phyloP scores from a whole-genome alignment of 192 early-diverging fungal species.

The Umbelopsis isabellina region DNA sequence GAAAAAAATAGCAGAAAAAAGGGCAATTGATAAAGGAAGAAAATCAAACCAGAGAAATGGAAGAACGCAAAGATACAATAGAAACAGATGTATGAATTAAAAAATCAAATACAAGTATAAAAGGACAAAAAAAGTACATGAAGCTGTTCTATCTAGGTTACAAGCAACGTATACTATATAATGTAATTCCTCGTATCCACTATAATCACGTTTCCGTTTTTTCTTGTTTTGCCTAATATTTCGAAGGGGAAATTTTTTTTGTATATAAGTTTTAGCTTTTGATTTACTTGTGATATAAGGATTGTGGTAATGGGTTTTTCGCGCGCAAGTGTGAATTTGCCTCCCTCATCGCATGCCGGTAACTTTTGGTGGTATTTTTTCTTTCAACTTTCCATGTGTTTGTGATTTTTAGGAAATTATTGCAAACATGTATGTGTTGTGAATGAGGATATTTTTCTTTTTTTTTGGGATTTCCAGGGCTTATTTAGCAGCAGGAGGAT shows the following conservation, averaged over 20 bases:
- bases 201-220: no score
- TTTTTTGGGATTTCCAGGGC: background rate
- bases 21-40: background rate
- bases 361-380: background rate
- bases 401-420: slow-evolving; percentile 1
- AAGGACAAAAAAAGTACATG: background rate
- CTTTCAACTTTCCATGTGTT: background rate
- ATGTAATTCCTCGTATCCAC: no score
- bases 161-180: no score
- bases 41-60: background rate
- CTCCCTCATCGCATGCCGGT: no score
- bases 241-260: no score
- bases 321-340: no score
- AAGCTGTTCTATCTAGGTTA: background rate
- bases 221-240: no score
- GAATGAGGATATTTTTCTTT: background rate
- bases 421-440: background rate
- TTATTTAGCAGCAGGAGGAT: slow-evolving; percentile 4
- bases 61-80: background rate
- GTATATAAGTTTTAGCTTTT: no score
- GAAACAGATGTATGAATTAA: background rate
- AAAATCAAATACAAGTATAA: slow-evolving; percentile 16
- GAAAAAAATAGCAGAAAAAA: background rate
- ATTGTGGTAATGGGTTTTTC: no score
- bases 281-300: no score